Evolutionary conservation across 2,329 filamentous ascomycete genomes (phyloP).

Genomic region (Eurotiales sp.): DNA sequence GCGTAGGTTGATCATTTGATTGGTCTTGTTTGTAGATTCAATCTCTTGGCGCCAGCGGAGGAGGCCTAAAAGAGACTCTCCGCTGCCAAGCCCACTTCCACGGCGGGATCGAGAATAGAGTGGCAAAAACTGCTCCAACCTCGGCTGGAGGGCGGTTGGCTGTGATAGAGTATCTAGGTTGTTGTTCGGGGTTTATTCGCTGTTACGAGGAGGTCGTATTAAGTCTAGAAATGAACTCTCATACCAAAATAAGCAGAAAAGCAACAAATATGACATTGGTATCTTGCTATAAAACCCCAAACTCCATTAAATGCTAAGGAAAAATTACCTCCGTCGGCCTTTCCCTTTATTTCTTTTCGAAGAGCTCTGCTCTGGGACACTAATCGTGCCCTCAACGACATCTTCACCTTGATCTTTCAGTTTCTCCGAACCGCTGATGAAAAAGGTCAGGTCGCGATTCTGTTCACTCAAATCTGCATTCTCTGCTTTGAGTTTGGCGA

Average conservation of each 20-base stretch:
- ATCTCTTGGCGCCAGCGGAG: constrained; percentile 6
- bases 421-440: constrained; percentile 79
- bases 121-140: background rate
- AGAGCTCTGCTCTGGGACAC: constrained; percentile 53
- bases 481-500: constrained; percentile 55
- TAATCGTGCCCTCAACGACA: constrained; percentile 68
- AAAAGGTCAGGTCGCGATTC: constrained; percentile 83
- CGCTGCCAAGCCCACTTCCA: constrained; percentile 8
- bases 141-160: background rate
- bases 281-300: too few relatives aligned
- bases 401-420: constrained; percentile 67
- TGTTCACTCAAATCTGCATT: constrained; percentile 75
- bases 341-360: constrained; percentile 48
- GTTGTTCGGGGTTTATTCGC: background rate
- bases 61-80: constrained; percentile 4
- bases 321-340: constrained; percentile 20
- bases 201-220: too few relatives aligned
- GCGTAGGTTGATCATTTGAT: background rate
- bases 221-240: too few relatives aligned
- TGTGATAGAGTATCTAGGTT: background rate
- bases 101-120: too few relatives aligned
- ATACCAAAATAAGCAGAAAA: too few relatives aligned
- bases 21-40: background rate
- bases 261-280: too few relatives aligned
- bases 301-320: background rate